Base-by-base conservation (phyloP, 1,284 basidiomycete genomes). In the Golubevia pallescens region DNA sequence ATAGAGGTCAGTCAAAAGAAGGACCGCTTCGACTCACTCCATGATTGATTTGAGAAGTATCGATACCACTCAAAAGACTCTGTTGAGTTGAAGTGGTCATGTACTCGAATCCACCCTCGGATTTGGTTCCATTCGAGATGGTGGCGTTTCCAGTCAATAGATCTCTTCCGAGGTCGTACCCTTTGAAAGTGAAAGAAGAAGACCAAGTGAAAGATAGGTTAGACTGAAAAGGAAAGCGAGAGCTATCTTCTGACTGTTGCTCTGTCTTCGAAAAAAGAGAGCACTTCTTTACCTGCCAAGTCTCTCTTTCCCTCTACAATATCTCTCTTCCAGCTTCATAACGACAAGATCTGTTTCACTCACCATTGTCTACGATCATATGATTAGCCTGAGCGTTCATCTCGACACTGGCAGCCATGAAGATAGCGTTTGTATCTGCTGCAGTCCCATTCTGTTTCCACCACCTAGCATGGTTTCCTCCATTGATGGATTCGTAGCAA, bases 381-480 rank as follows among this genome's bases (percentile, higher is more conserved):
- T 85, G 82, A 28, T 63, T 56, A 14, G 74, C 38, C 6, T 69
- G 68, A 14, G 72, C 60, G 14, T 70, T 63, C 54, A 67, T 53
- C 59, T 84, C 81, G 32, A 78, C 69, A 20, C 73, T 77, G 0
- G 73, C 80, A 6, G 82, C 82, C 16, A 85, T 65, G 56, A 85
- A 85, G 23, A 77, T 62, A 20, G 82, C 82, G 2, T 70, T 65
- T 6, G 69, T 67, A 34, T 70, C 60, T 60, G 61, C 68, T 21
- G 28, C 14, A 2, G 63, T 24, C 1, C 80, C 80, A 54, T 75
- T 80, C 62, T 84, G 81, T 16, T 72, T 59, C 77, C 78, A 84
- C 61, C 77, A 83, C 8, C 81, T 59, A 61, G 80, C 75, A 60
- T 83, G 81, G 60, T 81, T 84, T 42, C 80, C 81, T 51, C 81